Evolutionary conservation across 2,329 filamentous ascomycete species (phyloP).

Genomic region (Penicillium decumbens): DNA sequence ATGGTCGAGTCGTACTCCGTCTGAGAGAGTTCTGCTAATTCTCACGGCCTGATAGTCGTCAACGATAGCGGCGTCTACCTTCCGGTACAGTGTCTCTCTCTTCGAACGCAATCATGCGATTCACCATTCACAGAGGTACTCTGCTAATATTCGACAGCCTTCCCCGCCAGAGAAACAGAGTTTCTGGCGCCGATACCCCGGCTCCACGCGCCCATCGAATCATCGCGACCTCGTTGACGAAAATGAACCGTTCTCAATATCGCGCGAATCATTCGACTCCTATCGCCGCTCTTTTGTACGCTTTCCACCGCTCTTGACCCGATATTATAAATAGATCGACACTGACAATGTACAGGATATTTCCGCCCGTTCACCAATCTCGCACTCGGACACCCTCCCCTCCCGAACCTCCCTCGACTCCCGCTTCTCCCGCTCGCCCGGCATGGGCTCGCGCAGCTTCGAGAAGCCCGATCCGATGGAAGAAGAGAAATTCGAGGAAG

Average conservation of each 20-base stretch:
- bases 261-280: slow-evolving; percentile 92
- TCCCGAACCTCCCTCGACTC: slow-evolving; percentile 79
- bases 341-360: slow-evolving; percentile 63
- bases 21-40: slow-evolving; percentile 14
- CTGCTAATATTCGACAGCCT: slow-evolving; percentile 52
- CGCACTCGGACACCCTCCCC: slow-evolving; percentile 53
- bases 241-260: slow-evolving; percentile 91
- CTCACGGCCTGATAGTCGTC: slow-evolving; percentile 62
- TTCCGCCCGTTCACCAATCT: slow-evolving; percentile 74
- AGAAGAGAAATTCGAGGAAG: slow-evolving; percentile 84
- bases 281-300: slow-evolving; percentile 92
- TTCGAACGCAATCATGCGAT: neutral
- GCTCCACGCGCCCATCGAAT: slow-evolving; percentile 50
- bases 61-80: slow-evolving; percentile 94
- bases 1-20: slow-evolving; percentile 33
- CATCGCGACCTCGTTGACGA: slow-evolving; percentile 66
- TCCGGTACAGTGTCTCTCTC: slow-evolving; percentile 57
- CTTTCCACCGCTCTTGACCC: slow-evolving; percentile 20
- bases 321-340: slow-evolving; percentile 4
- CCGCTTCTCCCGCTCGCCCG: slow-evolving; percentile 59
- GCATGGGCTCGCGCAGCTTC: slow-evolving; percentile 56
- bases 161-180: slow-evolving; percentile 80
- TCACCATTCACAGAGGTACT: neutral
- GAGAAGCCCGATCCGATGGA: slow-evolving; percentile 60
- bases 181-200: slow-evolving; percentile 62